phyloP scores from a whole-genome alignment of 1,284 basidiomycete species.

The Tilletiaria anomala region DNA sequence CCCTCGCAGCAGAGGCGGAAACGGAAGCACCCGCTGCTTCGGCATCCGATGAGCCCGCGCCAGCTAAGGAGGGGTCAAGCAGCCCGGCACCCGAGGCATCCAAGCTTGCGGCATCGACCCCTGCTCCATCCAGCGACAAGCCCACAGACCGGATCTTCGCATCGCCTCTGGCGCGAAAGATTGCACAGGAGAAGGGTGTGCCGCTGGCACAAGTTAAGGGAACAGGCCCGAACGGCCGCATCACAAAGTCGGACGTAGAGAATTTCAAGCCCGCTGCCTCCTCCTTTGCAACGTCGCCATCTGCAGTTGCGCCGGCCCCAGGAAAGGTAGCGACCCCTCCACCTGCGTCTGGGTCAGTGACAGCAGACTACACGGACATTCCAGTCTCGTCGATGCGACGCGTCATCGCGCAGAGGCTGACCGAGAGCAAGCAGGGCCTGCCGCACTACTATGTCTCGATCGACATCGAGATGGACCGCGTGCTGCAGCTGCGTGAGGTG shows the following conservation, averaged over 20 bases:
- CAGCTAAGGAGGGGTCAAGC: not conserved
- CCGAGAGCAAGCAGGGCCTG: constrained; percentile 78
- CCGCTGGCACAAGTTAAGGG: constrained; percentile 84
- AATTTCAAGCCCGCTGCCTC: constrained; percentile 48
- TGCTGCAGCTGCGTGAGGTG: constrained; percentile 79
- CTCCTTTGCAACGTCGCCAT: not conserved
- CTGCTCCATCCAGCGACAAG: constrained; percentile 36
- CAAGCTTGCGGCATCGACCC: constrained; percentile 31
- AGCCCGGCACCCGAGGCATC: constrained; percentile 8
- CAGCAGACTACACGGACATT: constrained; percentile 57
- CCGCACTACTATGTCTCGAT: constrained; percentile 98
- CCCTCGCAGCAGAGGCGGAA: constrained; percentile 48
- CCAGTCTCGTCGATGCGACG: constrained; percentile 93
- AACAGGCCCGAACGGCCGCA: constrained; percentile 81
- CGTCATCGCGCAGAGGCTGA: constrained; percentile 74
- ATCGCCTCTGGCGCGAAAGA: constrained; percentile 85
- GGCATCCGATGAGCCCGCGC: not conserved
- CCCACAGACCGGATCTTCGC: constrained; percentile 57
- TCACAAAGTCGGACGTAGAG: constrained; percentile 86
- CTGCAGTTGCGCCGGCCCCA: constrained; percentile 9
- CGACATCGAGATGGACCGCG: constrained; percentile 93
- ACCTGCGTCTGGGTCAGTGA: constrained; percentile 4
- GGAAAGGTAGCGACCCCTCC: constrained; percentile 9
- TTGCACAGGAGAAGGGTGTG: constrained; percentile 86
- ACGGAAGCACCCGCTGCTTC: not conserved